Conservation (phyloP, 1,139 yeast genomes). For the Pichia sp. region DNA sequence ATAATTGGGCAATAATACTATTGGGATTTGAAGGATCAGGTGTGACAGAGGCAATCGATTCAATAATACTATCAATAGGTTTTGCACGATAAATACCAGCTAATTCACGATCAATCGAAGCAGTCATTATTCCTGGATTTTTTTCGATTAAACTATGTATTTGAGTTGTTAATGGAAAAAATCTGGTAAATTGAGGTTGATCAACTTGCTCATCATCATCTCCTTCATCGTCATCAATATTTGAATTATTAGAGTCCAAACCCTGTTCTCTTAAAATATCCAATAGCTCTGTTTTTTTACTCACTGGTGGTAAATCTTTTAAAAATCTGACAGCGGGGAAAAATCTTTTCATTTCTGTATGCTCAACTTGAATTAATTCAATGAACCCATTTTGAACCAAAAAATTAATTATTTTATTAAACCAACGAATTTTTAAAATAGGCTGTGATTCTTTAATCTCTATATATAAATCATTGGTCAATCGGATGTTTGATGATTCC, state of each 20-base stretch:
- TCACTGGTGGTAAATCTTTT: constrained; percentile 32
- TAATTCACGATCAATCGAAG: constrained; percentile 42
- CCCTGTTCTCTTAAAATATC: constrained; percentile 10
- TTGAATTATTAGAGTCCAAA: neutral
- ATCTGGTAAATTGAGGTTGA: constrained; percentile 30
- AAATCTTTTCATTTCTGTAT: constrained; percentile 20
- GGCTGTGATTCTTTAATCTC: constrained; percentile 48
- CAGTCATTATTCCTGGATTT: constrained; percentile 49
- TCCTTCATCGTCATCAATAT: constrained; percentile 21
- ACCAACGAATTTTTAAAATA: constrained; percentile 12
- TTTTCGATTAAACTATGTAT: constrained; percentile 42
- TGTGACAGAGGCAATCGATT: constrained; percentile 6
- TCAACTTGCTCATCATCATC: constrained; percentile 34
- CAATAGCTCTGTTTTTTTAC: constrained; percentile 11
- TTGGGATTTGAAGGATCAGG: constrained; percentile 8
- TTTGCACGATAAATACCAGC: constrained; percentile 37
- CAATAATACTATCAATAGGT: constrained; percentile 12
- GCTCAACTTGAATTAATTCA: constrained; percentile 21
- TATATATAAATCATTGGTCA: constrained; percentile 47
- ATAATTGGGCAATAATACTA: constrained; percentile 53
- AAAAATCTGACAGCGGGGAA: constrained; percentile 23
- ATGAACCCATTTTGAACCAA: constrained; percentile 17
- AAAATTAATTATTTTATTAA: constrained; percentile 13
- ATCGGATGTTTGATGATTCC: constrained; percentile 60
- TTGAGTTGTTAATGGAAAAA: constrained; percentile 62